Conservation (phyloP, 139 green algal species). For the Chlamydomonas asymmetrica region DNA sequence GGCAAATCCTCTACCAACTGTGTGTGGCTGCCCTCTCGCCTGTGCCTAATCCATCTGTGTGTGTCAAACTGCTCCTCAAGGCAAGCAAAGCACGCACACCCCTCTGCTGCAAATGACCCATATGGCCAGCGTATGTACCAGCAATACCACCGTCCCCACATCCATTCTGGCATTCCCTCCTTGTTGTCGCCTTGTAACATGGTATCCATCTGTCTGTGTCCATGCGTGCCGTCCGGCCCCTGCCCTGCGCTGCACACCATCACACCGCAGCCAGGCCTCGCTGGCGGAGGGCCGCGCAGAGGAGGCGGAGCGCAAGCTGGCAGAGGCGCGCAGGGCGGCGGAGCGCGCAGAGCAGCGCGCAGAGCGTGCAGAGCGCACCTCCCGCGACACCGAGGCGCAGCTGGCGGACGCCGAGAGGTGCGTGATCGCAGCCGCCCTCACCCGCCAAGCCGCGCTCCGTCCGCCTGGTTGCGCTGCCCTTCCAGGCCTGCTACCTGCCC, state of each 20-base stretch:
- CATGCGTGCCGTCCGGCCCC: no score
- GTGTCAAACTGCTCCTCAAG: not conserved
- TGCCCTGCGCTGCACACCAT: no score
- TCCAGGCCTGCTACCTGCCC: no score
- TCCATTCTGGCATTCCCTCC: no score
- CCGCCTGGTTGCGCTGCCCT: not conserved
- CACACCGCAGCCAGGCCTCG: slow-evolving; percentile 34
- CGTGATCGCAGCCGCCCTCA: not conserved
- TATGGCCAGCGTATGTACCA: no score
- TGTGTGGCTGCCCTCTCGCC: no score
- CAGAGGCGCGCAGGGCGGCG: slow-evolving; percentile 25
- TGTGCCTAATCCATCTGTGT: not conserved
- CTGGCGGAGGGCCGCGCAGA: slow-evolving; percentile 38
- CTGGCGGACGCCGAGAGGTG: slow-evolving; percentile 39
- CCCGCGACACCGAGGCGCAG: slow-evolving; percentile 23
- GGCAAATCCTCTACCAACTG: no score
- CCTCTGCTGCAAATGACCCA: no score
- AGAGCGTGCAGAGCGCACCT: slow-evolving; percentile 36
- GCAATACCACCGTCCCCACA: no score
- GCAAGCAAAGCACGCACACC: not conserved
- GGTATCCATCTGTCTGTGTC: no score
- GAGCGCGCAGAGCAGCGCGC: slow-evolving; percentile 45
- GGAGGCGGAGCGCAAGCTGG: slow-evolving; percentile 29
- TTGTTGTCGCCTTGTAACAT: no score
- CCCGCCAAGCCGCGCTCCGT: no score